Evolutionary conservation across 1,284 basidiomycete species (phyloP).

Genomic region (Cryptococcus amylolentus): DNA sequence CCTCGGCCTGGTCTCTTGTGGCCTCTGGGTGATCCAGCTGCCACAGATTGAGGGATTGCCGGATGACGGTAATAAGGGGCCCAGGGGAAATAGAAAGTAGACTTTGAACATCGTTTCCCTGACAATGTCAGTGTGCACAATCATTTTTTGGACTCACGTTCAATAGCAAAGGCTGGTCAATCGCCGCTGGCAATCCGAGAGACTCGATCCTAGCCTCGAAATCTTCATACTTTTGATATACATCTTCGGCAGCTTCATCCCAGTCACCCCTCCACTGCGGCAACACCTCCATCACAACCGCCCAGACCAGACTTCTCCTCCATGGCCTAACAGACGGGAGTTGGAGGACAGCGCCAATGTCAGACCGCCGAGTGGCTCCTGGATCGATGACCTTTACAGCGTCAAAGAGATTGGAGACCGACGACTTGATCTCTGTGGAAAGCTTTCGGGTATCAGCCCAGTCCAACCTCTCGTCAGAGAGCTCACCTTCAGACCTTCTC

Average conservation of each 20-base stretch:
- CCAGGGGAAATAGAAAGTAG: slow-evolving; percentile 62
- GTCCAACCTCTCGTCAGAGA: neutral
- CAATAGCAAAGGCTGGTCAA: slow-evolving; percentile 68
- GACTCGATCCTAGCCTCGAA: slow-evolving; percentile 62
- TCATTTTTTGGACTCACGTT: slow-evolving; percentile 59
- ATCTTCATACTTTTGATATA: slow-evolving; percentile 63
- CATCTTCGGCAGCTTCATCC: slow-evolving; percentile 53
- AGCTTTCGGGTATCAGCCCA: slow-evolving; percentile 48
- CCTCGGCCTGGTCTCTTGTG: slow-evolving; percentile 62
- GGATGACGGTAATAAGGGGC: slow-evolving; percentile 63
- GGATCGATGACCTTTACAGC: slow-evolving; percentile 57
- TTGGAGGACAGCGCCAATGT: slow-evolving; percentile 34
- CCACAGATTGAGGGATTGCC: slow-evolving; percentile 71
- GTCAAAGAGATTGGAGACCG: slow-evolving; percentile 66
- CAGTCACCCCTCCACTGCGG: slow-evolving; percentile 54
- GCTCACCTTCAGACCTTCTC: slow-evolving; percentile 69
- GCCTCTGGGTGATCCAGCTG: slow-evolving; percentile 70
- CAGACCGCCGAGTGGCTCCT: slow-evolving; percentile 50
- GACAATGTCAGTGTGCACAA: neutral
- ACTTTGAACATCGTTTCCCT: slow-evolving; percentile 69
- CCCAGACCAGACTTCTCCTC: slow-evolving; percentile 69
- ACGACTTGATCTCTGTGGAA: slow-evolving; percentile 72
- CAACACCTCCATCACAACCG: slow-evolving; percentile 67
- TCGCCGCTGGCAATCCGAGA: slow-evolving; percentile 59
- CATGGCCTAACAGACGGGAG: slow-evolving; percentile 51